Conservation (phyloP, 2,329 filamentous ascomycete species). For the Aureobasidium sp. region DNA sequence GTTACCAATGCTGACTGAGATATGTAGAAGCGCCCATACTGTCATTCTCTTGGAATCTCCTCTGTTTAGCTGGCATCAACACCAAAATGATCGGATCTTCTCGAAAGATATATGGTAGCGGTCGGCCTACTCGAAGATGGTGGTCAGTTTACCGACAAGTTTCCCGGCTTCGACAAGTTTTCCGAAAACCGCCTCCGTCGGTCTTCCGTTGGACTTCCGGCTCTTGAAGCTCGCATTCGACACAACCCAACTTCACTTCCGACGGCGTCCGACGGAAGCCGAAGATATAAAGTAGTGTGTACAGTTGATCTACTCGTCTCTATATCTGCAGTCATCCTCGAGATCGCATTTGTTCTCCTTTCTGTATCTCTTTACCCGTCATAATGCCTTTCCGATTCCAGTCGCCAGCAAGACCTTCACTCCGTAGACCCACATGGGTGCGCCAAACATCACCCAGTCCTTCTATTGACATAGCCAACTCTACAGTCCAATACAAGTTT, state of each 20-base stretch:
- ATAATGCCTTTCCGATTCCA: not conserved
- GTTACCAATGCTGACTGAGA: not conserved
- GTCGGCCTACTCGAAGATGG: too few relatives aligned
- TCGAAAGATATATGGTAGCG: too few relatives aligned
- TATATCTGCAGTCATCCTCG: not conserved
- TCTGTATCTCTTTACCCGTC: too few relatives aligned
- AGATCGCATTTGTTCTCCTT: too few relatives aligned
- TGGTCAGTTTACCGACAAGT: not conserved
- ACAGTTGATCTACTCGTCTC: not conserved
- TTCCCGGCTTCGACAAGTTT: too few relatives aligned
- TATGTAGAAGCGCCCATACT: not conserved
- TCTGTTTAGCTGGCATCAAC: too few relatives aligned
- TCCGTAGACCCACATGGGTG: not conserved
- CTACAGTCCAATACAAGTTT: constrained; percentile 30
- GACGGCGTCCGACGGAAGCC: not conserved
- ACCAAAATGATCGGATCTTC: too few relatives aligned
- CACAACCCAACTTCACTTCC: not conserved
- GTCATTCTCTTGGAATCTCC: not conserved
- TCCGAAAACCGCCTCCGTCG: too few relatives aligned
- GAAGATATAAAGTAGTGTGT: not conserved
- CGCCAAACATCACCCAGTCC: not conserved
- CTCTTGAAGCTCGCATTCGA: too few relatives aligned
- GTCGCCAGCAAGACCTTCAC: not conserved
- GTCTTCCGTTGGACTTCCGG: too few relatives aligned
- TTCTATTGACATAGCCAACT: not conserved